phyloP scores from a whole-genome alignment of 176 grass and related monocot species.

The Stipa capillata region DNA sequence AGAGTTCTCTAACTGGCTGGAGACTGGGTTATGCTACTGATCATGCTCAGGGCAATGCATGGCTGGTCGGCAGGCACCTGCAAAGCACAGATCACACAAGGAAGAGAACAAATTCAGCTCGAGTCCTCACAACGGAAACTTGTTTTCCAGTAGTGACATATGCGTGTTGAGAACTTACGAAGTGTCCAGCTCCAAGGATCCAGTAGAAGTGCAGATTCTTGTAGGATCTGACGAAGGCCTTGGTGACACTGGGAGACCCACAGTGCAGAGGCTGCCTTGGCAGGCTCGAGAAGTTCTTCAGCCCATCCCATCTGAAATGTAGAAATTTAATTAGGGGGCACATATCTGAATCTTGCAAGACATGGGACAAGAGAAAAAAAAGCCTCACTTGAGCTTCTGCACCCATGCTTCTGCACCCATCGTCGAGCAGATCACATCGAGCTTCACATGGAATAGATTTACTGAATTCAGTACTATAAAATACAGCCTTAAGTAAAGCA shows the following conservation, averaged over 20 bases:
- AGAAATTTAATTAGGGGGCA: neutral
- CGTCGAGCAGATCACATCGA: conserved; percentile 63
- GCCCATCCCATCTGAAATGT: conserved; percentile 31
- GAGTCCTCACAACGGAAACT: neutral
- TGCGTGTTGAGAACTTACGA: conserved; percentile 28
- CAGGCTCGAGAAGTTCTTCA: conserved; percentile 34
- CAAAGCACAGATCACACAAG: neutral
- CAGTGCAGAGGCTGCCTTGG: conserved; percentile 36
- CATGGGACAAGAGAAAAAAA: neutral
- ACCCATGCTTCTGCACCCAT: conserved; percentile 68
- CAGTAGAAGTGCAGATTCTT: conserved; percentile 66
- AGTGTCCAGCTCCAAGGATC: conserved; percentile 69
- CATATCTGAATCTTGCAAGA: neutral
- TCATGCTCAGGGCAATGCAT: conserved; percentile 5
- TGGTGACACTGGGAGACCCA: conserved; percentile 18
- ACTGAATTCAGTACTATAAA: neutral
- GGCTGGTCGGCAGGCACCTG: conserved; percentile 46
- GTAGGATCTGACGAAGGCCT: conserved; percentile 59
- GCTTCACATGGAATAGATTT: conserved; percentile 16
- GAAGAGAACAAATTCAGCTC: neutral
- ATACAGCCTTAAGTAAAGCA: neutral
- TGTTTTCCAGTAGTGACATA: neutral
- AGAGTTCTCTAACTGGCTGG: conserved; percentile 21
- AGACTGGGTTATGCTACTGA: conserved; percentile 42
- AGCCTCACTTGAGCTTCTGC: conserved; percentile 59